phyloP scores from a whole-genome alignment of 306 rosid species.

The Glycine tomentella region DNA sequence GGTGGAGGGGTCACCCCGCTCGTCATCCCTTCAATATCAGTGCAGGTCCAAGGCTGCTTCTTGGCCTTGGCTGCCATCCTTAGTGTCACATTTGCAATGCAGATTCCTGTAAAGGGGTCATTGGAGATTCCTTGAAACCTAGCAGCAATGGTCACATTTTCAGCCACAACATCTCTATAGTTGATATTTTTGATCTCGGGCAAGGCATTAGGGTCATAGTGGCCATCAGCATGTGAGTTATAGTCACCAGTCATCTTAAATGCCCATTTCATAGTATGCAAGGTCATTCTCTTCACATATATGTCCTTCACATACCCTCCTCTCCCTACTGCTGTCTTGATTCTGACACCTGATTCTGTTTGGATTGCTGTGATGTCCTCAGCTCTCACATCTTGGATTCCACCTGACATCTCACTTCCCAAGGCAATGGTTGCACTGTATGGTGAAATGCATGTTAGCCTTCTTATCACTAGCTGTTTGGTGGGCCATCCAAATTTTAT shows the following conservation, averaged over 20 bases:
- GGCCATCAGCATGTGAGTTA: conserved; percentile 75
- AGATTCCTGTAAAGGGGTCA: conserved; percentile 75
- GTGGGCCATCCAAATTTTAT: conserved; percentile 78
- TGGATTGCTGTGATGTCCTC: conserved; percentile 74
- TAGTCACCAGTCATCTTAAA: conserved; percentile 89
- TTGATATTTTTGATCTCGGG: conserved; percentile 72
- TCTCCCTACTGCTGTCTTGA: conserved; percentile 80
- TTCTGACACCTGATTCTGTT: conserved; percentile 77
- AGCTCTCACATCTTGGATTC: conserved; percentile 79
- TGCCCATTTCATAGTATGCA: conserved; percentile 88
- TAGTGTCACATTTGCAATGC: conserved; percentile 85
- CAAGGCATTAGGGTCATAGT: conserved; percentile 75
- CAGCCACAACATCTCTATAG: conserved; percentile 74
- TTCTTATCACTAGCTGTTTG: conserved; percentile 68
- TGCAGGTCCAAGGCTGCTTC: conserved; percentile 85
- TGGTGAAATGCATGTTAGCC: conserved; percentile 84
- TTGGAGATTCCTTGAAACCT: conserved; percentile 78
- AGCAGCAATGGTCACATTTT: conserved; percentile 79
- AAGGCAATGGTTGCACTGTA: conserved; percentile 82
- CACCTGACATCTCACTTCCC: conserved; percentile 93
- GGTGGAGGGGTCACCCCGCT: conserved; percentile 79
- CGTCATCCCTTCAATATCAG: conserved; percentile 70
- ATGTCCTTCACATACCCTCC: conserved; percentile 89
- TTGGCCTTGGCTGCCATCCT: conserved; percentile 74
- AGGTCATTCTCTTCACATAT: conserved; percentile 68